Base-by-base conservation (phyloP, 345 rosid genomes). In the Acer saccharum region DNA sequence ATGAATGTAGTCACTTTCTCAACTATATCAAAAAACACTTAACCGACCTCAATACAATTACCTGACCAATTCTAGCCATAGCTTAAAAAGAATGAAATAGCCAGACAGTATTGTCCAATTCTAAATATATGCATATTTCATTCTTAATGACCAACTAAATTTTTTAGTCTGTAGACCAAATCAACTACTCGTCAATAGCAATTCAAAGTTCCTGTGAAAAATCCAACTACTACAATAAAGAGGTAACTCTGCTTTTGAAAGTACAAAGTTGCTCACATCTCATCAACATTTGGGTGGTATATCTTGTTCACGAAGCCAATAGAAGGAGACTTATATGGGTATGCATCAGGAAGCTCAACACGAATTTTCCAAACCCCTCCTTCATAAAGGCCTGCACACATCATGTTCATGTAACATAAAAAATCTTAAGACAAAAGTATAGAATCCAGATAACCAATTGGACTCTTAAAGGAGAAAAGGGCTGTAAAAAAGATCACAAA, bases 341-440 rank as follows among this genome's bases (percentile, higher is more conserved):
- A 91, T 54, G 93, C 91, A 85, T 91, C 95, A 29, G 91, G 95
- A 83, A 91, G 91, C 83, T 91, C 92, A 48, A 89, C 95, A 69
- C 87, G 88, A 21, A 91, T 85, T 79, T 85, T 91, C 95, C 95
- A 89, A 58, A 89, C 87, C 25, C 95, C 90, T 20, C 95, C 93
- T 83, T 91, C 93, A 72, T 89, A 91, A 57, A 82, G 84, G 79
- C 95, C 95, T 91, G 81, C 63, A 84, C 80, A 41, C 76, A 80
- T 74, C 80, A 71, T 14, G 25, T 61, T n/a, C 71, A 55, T 21
- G 63, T 25, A 29, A 18, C 41, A 32, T 44, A 68, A 71, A 62
- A 48, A 67, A 46, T 12, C 13, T 72, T 7, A 43, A 67, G 41
- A 71, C 25, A 81, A 52, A 54, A 29, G 13, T 16, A 11, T 18